Base-by-base conservation (phyloP, 805 yeast species). In the Cyberlindnera americana region DNA sequence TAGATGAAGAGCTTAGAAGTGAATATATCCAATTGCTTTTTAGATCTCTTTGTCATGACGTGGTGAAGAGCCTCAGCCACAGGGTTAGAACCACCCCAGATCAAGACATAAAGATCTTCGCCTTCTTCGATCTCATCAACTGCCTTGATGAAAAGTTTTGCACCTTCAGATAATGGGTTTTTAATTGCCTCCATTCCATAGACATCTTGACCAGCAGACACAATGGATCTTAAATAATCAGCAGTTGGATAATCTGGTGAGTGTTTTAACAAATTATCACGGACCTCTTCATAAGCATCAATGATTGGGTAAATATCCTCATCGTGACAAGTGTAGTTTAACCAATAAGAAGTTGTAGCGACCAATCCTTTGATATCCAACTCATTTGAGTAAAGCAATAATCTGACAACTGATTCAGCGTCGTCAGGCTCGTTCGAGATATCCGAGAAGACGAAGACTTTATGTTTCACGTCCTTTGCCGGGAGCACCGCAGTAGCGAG, bases 281-380 rank as follows among this genome's bases (percentile, higher is more conserved):
- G 50, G 26, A 59, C 62, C 37, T 52, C 22, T 13, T 41, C 60
- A 37, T 59, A 61, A 4, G 59, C 62, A 24, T 59, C 62, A n/a
- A 58, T 18, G 26, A 61, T 58, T 34, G 64, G 59, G 34, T 50
- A 52, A 8, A 60, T 53, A 35, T 58, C 64, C 39, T 59, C 61
- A 22, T 50, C 60, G 35, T 59, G 60, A 15, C 48, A 41, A 0
- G 61, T 60, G 29, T 50, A 34, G 35, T 59, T 60, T 28, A 61
- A 37, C 66, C 65, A 61, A 35, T 34, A 52, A 0, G 66, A 61
- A 2, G 66, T 61, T 1, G 66, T 58, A 6, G 64, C 64, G 6
- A 57, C 64, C 15, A 59, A 48, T 14, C 65, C 65, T 34, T 38
- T 52, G 22, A 60, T 22, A 26, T 50, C 40, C 8, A 61, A 25